These are phyloP conservation scores for Pistacia vera DNA, from an alignment of 345 rosid genomes.

Conservation along the genomic window DNA sequence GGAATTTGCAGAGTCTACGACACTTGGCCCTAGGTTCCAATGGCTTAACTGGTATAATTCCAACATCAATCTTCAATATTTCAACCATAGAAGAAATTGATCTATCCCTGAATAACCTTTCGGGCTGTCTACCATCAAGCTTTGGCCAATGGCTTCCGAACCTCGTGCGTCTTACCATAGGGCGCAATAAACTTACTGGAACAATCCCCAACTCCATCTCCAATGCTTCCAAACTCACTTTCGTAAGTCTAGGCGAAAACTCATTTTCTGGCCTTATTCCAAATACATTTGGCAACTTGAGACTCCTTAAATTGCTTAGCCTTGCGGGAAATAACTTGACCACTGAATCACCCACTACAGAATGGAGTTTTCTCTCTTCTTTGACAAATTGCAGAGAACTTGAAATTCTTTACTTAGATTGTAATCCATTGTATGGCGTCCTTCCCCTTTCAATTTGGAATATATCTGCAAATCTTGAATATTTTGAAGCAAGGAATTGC, in stretches of 20 bases:
- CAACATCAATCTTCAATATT: no score
- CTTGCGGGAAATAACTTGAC: not conserved
- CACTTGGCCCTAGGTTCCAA: no score
- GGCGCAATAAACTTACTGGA: no score
- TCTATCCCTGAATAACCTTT: no score
- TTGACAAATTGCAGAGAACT: not conserved
- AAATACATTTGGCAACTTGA: slow-evolving; percentile 4
- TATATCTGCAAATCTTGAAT: not conserved
- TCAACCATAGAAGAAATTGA: no score
- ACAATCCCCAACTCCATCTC: no score
- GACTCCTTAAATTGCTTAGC: accelerated
- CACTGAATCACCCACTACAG: not conserved
- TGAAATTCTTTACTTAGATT: accelerated
- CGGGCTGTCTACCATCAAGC: no score
- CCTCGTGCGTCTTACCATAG: no score
- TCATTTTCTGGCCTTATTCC: slow-evolving; percentile 11
- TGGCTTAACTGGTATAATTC: no score
- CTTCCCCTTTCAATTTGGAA: not conserved
- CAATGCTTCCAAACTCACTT: no score
- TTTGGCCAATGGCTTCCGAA: no score
- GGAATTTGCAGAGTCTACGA: no score
- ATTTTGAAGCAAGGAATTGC: not conserved
- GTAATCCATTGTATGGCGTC: not conserved
- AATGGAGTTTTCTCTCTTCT: not conserved
- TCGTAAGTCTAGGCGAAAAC: not conserved